phyloP scores from a whole-genome alignment of 2,329 filamentous ascomycete genomes.

The Xylariaceae sp. region DNA sequence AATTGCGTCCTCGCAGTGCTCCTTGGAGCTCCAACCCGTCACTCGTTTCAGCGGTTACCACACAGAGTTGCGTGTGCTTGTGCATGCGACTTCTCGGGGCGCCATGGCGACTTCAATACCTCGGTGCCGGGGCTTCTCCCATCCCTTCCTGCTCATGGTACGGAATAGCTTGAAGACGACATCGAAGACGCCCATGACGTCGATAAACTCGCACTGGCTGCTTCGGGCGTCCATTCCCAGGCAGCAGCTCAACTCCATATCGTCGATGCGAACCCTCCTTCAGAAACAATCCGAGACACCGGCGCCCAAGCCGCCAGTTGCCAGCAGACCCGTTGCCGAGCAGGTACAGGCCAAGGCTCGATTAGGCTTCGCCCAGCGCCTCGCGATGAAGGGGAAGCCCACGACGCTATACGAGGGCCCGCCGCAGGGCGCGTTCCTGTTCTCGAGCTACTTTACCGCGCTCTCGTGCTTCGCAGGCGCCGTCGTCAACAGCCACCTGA shows the following conservation, averaged over 20 bases:
- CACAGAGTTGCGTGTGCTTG: neutral
- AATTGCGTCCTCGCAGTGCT: neutral
- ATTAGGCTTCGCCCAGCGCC: slow-evolving; percentile 51
- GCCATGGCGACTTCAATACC: slow-evolving; percentile 21
- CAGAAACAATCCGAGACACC: too few relatives aligned
- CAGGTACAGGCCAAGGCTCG: too few relatives aligned
- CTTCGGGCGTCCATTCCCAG: too few relatives aligned
- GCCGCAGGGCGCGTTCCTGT: slow-evolving; percentile 57
- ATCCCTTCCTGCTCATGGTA: slow-evolving; percentile 24
- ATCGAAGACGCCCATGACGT: too few relatives aligned
- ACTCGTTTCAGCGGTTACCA: neutral
- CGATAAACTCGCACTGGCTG: slow-evolving; percentile 7
- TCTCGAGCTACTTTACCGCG: slow-evolving; percentile 53
- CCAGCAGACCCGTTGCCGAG: too few relatives aligned
- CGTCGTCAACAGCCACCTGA: slow-evolving; percentile 44
- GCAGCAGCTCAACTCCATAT: too few relatives aligned
- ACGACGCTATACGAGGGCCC: slow-evolving; percentile 61
- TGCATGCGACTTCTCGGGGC: neutral
- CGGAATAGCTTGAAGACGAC: slow-evolving; percentile 21
- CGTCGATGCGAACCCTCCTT: too few relatives aligned
- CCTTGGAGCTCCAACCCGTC: slow-evolving; percentile 2
- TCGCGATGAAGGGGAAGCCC: slow-evolving; percentile 50
- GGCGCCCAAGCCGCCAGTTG: too few relatives aligned
- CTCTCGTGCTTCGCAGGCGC: slow-evolving; percentile 48
- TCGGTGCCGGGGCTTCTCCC: slow-evolving; percentile 27